A percentile compares a stretch with the other conserved stretches of the same genome.
Evolutionary conservation across 139 green algal genomes (phyloP).

Genomic region (Desmodesmus armatus): DNA sequence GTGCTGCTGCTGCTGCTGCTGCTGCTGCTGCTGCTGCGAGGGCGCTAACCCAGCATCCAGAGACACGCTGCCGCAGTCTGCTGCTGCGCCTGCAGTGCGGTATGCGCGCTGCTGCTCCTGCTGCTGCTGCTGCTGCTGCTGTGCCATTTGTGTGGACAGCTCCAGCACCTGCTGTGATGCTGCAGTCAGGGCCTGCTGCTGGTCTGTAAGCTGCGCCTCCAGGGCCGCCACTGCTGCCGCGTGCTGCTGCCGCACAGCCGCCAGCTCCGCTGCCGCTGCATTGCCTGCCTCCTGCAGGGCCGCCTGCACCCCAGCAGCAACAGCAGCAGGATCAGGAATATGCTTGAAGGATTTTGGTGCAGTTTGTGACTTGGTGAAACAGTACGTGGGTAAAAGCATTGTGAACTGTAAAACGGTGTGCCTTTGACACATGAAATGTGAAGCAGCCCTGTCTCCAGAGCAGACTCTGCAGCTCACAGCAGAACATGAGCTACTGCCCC

Average conservation of each 20-base stretch:
- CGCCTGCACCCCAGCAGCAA: neutral
- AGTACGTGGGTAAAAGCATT: no score
- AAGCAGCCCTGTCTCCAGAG: no score
- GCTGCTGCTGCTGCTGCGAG: neutral
- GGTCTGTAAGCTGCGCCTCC: neutral
- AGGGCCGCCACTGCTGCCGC: neutral
- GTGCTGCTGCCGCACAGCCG: no score
- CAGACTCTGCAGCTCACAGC: no score
- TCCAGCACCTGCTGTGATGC: neutral
- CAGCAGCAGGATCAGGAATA: neutral
- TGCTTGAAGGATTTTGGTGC: no score
- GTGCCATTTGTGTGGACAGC: neutral
- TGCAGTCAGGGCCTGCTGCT: slow-evolving; percentile 12
- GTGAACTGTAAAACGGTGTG: no score
- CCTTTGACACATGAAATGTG: no score
- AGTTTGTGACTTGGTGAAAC: no score
- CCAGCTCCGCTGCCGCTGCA: no score
- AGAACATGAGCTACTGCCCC: no score
- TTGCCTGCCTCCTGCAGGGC: neutral
- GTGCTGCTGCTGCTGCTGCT: no score
- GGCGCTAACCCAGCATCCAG: no score
- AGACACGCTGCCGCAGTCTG: neutral
- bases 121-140: slow-evolving; percentile 6
- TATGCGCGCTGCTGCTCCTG: neutral
- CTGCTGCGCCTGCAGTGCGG: neutral